Evolutionary conservation across 768 basidiomycete genomes (phyloP), one percentile per base, ranked within the genome.

Genomic region (Tricholoma bakamatsutake): DNA sequence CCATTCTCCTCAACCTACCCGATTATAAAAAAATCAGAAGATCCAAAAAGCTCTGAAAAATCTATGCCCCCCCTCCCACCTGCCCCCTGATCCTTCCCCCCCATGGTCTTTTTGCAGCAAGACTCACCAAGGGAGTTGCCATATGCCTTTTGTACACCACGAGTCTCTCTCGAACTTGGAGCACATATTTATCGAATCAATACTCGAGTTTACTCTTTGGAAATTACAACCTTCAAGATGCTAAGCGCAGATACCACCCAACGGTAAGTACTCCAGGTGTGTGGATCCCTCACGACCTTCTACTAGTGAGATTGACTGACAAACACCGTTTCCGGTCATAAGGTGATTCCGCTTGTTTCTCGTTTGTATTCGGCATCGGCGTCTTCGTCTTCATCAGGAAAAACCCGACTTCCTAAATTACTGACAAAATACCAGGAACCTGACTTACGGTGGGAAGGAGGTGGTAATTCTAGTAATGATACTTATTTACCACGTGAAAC

Each of bases 221-320:
- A n/a, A 12, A 9, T n/a, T n/a, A 30, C 15, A 30, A n/a, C 30
- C 7, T n/a, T 1, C n/a, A n/a, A n/a, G n/a, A 31, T 17, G 15
- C 46, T 47, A 24, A 47, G 0, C 21, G 9, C 12, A 13, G 12
- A 30, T 2, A 28, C 10, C 45, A 30, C 8, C 3, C 28, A 47
- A 30, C 17, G 52, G n/a, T n/a, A n/a, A n/a, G 39, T 33, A 53
- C 52, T 17, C 52, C 52, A 30, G 52, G 43, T 53, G 39, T 28
- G 7, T 53, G 52, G 52, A 42, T 53, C 17, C 17, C 39, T 31
- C 39, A 40, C 30, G 52, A 53, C 28, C 39, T 28, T 30, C 52
- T 39, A n/a, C 28, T 53, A 6, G 43, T 53, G 8, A 10, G 52
- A 28, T 24, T 53, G 33, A 53, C 52, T 31, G 52, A 40, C 40